Evolutionary conservation across 1,284 basidiomycete genomes (phyloP).

Genomic region (Heterobasidion annosum): DNA sequence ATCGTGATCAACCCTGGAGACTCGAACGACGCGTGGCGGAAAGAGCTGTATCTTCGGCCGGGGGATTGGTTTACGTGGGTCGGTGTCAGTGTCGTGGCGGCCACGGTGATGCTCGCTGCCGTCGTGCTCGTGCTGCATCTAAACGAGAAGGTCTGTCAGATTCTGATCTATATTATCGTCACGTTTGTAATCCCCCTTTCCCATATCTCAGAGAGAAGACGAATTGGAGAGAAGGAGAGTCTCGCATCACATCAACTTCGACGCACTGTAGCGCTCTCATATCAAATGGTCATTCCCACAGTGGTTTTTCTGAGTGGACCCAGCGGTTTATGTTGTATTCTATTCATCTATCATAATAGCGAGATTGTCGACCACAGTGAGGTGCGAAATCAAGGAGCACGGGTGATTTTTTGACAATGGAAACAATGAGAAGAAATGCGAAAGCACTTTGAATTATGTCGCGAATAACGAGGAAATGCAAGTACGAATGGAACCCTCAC

Average conservation of each 20-base stretch:
- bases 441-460: too few species aligned
- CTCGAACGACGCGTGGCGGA: slow-evolving; percentile 63
- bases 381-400: too few species aligned
- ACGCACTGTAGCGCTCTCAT: slow-evolving; percentile 55
- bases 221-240: slow-evolving; percentile 81
- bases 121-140: slow-evolving; percentile 86
- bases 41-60: slow-evolving; percentile 86
- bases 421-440: too few species aligned
- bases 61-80: slow-evolving; percentile 99
- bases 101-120: slow-evolving; percentile 66
- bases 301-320: too few species aligned
- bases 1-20: slow-evolving; percentile 78
- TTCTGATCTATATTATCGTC: neutral
- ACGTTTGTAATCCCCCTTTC: slow-evolving; percentile 6
- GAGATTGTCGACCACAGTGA: too few species aligned
- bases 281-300: too few species aligned
- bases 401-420: too few species aligned
- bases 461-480: too few species aligned
- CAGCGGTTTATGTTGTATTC: too few species aligned
- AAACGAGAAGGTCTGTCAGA: slow-evolving; percentile 73
- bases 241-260: slow-evolving; percentile 95
- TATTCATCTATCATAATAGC: too few species aligned
- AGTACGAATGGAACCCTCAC: too few species aligned
- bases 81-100: slow-evolving; percentile 73
- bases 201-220: slow-evolving; percentile 73